Conservation (phyloP, 805 yeast genomes). For the Lachancea fermentati region DNA sequence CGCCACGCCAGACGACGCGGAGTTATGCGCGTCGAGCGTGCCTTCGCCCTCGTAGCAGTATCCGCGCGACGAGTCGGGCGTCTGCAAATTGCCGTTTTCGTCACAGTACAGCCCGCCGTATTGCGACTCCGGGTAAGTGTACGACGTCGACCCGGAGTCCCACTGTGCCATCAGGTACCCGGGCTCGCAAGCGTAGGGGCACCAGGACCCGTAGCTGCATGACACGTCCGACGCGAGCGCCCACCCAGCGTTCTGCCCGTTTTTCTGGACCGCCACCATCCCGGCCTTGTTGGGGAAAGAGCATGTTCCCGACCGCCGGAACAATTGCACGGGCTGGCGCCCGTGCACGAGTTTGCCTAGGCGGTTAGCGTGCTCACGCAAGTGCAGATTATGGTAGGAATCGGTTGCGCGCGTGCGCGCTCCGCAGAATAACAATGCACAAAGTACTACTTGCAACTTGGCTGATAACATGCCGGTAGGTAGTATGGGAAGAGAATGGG, state of each 20-base stretch:
- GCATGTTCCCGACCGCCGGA: constrained; percentile 42
- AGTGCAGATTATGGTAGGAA: constrained; percentile 11
- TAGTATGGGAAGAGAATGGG: no score
- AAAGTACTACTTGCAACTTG: no score
- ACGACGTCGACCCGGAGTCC: constrained; percentile 71
- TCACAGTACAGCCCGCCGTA: constrained; percentile 82
- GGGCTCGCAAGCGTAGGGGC: constrained; percentile 90
- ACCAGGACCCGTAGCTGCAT: constrained; percentile 73
- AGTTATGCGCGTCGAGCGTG: constrained; percentile 57
- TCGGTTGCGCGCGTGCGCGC: constrained; percentile 1
- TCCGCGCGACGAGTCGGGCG: constrained; percentile 49
- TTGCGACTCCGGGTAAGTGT: constrained; percentile 70
- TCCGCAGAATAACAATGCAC: no score
- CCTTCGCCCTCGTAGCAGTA: constrained; percentile 78
- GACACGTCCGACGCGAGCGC: constrained; percentile 71
- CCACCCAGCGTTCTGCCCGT: constrained; percentile 72
- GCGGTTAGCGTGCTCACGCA: constrained; percentile 19
- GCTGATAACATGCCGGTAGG: no score
- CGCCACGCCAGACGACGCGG: constrained; percentile 57
- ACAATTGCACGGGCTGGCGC: constrained; percentile 21
- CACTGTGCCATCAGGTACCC: constrained; percentile 86
- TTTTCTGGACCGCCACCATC: constrained; percentile 60
- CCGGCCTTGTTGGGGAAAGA: constrained; percentile 63
- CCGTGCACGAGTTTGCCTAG: constrained; percentile 24
- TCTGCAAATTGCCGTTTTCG: constrained; percentile 58